Percentiles rank a stretch among this genome's conserved stretches.
phyloP scores from a whole-genome alignment of 2,329 filamentous ascomycete genomes.

The Cryphonectria carpinicola region DNA sequence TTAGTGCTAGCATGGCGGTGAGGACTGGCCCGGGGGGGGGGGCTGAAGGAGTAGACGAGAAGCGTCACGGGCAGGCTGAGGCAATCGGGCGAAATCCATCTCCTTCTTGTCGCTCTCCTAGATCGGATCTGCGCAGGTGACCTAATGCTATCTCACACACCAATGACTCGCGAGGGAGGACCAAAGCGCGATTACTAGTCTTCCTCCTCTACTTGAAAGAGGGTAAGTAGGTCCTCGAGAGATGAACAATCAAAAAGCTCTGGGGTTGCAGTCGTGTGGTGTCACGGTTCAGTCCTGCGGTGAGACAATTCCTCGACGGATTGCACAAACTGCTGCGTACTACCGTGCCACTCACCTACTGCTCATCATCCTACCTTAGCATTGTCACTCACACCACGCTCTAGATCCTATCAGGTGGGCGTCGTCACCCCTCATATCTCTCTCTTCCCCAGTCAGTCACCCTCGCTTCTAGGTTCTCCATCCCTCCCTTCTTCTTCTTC shows the following conservation, averaged over 20 bases:
- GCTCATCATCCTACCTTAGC: not conserved
- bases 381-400: not conserved
- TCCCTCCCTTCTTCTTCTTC: not conserved
- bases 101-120: not conserved
- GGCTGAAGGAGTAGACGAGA: not conserved
- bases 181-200: not conserved
- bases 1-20: not conserved
- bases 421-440: slow-evolving; percentile 3
- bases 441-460: not conserved
- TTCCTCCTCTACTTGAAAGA: not conserved
- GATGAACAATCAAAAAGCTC: not conserved
- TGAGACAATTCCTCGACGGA: not conserved
- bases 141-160: not conserved
- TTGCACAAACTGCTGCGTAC: not conserved
- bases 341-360: not conserved
- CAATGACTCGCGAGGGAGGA: slow-evolving; percentile 2
- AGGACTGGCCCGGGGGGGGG: not conserved
- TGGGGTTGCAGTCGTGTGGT: not conserved
- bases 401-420: not conserved
- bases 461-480: not conserved
- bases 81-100: not conserved
- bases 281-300: not conserved
- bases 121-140: not conserved
- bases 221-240: not conserved
- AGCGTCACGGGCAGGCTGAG: not conserved